These are phyloP conservation scores for Strigomonas culicis DNA, from an alignment of 208 protist genomes.

Conservation along the genomic window DNA sequence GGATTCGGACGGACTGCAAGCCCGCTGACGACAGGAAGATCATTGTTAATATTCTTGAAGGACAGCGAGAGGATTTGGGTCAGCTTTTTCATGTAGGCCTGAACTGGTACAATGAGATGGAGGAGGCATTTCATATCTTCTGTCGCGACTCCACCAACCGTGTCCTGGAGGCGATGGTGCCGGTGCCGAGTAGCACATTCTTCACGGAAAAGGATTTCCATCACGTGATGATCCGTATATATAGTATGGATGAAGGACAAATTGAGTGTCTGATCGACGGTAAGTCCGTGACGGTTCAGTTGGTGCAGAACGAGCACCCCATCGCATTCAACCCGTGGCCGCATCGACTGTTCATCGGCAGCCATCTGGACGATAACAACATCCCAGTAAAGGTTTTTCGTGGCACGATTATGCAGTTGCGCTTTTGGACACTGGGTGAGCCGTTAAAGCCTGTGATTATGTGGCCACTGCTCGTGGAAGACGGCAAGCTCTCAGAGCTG, in stretches of 20 bases:
- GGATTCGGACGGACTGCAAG: constrained; percentile 69
- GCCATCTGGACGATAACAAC: constrained; percentile 72
- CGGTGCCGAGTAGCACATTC: constrained; percentile 20
- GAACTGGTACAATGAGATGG: constrained; percentile 74
- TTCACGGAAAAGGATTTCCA: constrained; percentile 45
- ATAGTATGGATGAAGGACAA: constrained; percentile 75
- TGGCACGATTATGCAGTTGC: constrained; percentile 72
- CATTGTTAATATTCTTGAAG: constrained; percentile 81
- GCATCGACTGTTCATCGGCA: constrained; percentile 83
- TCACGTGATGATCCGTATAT: constrained; percentile 71
- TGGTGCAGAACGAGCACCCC: constrained; percentile 85
- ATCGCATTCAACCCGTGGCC: constrained; percentile 86
- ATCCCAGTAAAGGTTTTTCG: constrained; percentile 53
- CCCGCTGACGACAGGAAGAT: constrained; percentile 45
- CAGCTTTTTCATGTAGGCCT: constrained; percentile 82
- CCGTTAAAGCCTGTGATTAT: constrained; percentile 42
- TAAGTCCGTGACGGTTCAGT: constrained; percentile 34
- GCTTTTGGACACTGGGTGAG: constrained; percentile 56
- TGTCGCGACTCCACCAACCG: constrained; percentile 80
- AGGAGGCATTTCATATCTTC: constrained; percentile 61
- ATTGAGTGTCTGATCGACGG: constrained; percentile 72
- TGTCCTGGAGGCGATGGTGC: constrained; percentile 74
- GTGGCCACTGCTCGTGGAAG: constrained; percentile 70
- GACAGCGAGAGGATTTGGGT: constrained; percentile 65
- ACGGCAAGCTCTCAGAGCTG: constrained; percentile 57